Percentiles rank a stretch among this genome's conserved stretches.
Evolutionary conservation across 2,329 filamentous ascomycete species (phyloP).

Genomic region (Scedosporium minutisporum): DNA sequence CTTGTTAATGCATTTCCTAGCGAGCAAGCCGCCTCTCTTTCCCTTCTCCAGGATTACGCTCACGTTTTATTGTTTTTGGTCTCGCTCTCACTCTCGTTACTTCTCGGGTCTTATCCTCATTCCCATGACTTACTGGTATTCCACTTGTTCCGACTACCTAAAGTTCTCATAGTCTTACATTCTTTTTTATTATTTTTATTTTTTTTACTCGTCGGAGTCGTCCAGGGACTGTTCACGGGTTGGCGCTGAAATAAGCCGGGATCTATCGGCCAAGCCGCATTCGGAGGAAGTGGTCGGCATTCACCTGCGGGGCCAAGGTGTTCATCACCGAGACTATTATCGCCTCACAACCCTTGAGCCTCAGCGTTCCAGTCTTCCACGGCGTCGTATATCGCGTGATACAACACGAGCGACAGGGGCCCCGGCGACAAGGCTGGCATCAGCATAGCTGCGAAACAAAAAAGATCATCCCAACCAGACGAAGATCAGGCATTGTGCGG

Average conservation of each 20-base stretch:
- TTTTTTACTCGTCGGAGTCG: background rate
- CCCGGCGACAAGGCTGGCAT: background rate
- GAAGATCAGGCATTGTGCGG: background rate
- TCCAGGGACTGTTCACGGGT: background rate
- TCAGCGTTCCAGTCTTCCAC: background rate
- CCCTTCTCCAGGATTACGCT: background rate
- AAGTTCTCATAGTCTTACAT: background rate
- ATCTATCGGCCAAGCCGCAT: background rate
- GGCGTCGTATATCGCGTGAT: background rate
- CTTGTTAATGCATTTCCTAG: background rate
- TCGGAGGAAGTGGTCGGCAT: background rate
- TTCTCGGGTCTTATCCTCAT: too few species aligned
- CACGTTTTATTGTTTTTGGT: background rate
- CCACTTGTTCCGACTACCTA: too few species aligned
- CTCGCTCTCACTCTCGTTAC: background rate
- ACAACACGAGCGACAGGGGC: background rate
- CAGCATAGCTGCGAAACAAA: background rate
- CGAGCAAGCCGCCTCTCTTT: background rate
- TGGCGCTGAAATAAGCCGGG: background rate
- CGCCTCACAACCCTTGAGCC: background rate
- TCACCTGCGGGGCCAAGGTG: background rate
- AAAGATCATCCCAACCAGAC: background rate
- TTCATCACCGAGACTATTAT: background rate
- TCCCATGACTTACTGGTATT: too few species aligned
- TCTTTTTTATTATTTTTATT: background rate